Evolutionary conservation across 2,329 filamentous ascomycete genomes (phyloP).

Genomic region (Penicillium psychrosexuale): DNA sequence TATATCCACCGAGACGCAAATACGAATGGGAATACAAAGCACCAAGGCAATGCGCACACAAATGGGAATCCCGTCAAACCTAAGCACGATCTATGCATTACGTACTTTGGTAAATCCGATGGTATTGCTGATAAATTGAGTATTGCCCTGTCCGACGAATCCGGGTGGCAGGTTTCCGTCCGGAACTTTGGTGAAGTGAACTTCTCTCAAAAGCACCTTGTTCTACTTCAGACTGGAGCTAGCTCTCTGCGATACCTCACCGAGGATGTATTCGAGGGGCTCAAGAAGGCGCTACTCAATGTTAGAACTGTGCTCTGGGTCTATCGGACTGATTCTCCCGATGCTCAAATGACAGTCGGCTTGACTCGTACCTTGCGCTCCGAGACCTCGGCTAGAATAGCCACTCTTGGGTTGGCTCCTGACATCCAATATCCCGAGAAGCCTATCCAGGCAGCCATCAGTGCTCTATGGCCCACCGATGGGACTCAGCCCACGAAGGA

Average conservation of each 20-base stretch:
- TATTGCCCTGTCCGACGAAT: background rate
- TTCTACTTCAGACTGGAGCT: slow-evolving; percentile 19
- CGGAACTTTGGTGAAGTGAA: slow-evolving; percentile 8
- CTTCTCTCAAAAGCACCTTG: slow-evolving; percentile 15
- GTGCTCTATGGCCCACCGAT: slow-evolving; percentile 18
- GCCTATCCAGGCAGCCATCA: slow-evolving; percentile 14
- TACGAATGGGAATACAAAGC: background rate
- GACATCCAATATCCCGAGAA: slow-evolving; percentile 11
- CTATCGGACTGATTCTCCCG: slow-evolving; percentile 20
- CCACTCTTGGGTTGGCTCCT: slow-evolving; percentile 22
- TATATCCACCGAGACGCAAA: background rate
- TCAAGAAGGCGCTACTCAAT: slow-evolving; percentile 20
- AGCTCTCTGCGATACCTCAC: slow-evolving; percentile 17
- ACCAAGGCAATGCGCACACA: background rate
- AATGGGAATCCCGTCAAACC: background rate
- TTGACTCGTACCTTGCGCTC: slow-evolving; percentile 26
- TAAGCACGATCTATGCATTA: slow-evolving; percentile 14
- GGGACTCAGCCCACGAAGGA: slow-evolving; percentile 13
- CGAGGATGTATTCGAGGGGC: slow-evolving; percentile 7
- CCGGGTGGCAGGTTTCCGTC: slow-evolving; percentile 12
- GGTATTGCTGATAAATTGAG: slow-evolving; percentile 12
- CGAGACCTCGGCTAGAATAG: slow-evolving; percentile 23
- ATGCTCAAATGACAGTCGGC: slow-evolving; percentile 30
- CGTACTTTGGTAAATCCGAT: slow-evolving; percentile 15
- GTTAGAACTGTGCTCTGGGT: slow-evolving; percentile 26